These are phyloP conservation scores for Globisporangium paddicum DNA, from an alignment of 352 stramenopile genomes.

Conservation along the genomic window DNA sequence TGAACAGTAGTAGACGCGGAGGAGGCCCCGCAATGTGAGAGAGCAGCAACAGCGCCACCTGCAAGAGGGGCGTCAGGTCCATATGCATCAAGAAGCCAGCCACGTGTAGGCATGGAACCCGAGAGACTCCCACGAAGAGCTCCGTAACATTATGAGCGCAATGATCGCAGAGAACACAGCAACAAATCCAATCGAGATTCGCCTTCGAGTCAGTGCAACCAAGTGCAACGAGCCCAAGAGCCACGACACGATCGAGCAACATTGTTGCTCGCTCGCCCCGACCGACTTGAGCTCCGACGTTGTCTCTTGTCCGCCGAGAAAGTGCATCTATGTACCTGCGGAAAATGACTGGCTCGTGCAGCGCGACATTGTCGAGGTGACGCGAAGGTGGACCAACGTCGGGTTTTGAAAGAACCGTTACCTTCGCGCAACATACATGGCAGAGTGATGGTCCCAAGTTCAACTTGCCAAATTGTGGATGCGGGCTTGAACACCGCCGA, in stretches of 20 bases:
- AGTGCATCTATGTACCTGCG: not conserved
- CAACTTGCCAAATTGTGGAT: not conserved
- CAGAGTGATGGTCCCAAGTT: conserved; percentile 13
- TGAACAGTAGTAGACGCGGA: conserved; percentile 9
- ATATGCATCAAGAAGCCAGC: conserved; percentile 1
- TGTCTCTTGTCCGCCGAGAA: not conserved
- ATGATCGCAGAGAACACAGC: too few relatives aligned
- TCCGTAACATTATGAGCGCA: not conserved
- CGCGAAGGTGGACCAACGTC: conserved; percentile 9
- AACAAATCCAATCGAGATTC: not conserved
- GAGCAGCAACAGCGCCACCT: conserved; percentile 6
- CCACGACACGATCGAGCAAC: not conserved
- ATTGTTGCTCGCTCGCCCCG: too few relatives aligned
- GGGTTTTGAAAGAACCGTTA: too few relatives aligned
- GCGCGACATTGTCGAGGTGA: not conserved
- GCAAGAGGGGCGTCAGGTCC: not conserved
- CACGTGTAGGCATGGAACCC: conserved; percentile 5
- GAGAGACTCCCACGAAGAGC: not conserved
- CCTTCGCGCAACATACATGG: not conserved
- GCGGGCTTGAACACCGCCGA: conserved; percentile 5
- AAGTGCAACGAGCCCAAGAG: not conserved
- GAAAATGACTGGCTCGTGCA: conserved; percentile 5
- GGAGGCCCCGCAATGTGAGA: not conserved
- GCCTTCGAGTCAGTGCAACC: conserved; percentile 1
- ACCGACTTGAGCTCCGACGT: not conserved